A percentile compares a stretch with the other conserved stretches of the same genome.
phyloP scores from a whole-genome alignment of 805 yeast genomes.

The Torulaspora franciscae region DNA sequence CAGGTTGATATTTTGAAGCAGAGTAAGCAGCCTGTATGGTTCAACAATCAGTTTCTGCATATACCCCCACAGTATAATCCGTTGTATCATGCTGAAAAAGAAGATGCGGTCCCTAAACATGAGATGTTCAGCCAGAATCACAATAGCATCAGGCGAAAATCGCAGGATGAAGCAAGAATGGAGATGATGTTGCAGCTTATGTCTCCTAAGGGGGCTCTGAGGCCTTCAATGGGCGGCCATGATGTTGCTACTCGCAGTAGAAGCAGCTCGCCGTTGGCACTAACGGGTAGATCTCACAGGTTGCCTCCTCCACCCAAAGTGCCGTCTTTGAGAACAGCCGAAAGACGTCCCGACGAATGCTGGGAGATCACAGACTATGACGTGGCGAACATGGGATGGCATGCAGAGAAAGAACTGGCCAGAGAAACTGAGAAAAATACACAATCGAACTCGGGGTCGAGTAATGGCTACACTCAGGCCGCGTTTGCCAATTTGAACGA shows the following conservation, averaged over 20 bases:
- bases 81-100: slow-evolving; percentile 12
- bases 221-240: slow-evolving; percentile 1
- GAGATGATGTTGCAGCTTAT: slow-evolving; percentile 8
- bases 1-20: slow-evolving; percentile 24
- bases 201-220: slow-evolving; percentile 1
- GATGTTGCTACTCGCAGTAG: slow-evolving; percentile 9
- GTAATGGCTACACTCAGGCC: slow-evolving; percentile 30
- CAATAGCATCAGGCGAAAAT: background rate
- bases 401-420: slow-evolving; percentile 19
- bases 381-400: slow-evolving; percentile 21
- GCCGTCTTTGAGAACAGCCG: slow-evolving; percentile 16
- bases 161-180: slow-evolving; percentile 7
- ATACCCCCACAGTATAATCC: slow-evolving; percentile 34
- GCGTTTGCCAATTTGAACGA: slow-evolving; percentile 34
- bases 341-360: slow-evolving; percentile 17
- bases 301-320: slow-evolving; percentile 30
- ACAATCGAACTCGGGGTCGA: slow-evolving; percentile 32
- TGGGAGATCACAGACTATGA: slow-evolving; percentile 21
- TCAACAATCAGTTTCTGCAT: slow-evolving; percentile 27
- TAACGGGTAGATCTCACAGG: slow-evolving; percentile 2
- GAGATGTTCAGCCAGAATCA: slow-evolving; percentile 4
- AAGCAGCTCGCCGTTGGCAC: slow-evolving; percentile 7
- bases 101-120: background rate
- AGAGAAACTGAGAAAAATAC: slow-evolving; percentile 29
- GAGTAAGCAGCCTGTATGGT: slow-evolving; percentile 19